phyloP scores from a whole-genome alignment of 768 basidiomycete species.

The Collybia sp. region DNA sequence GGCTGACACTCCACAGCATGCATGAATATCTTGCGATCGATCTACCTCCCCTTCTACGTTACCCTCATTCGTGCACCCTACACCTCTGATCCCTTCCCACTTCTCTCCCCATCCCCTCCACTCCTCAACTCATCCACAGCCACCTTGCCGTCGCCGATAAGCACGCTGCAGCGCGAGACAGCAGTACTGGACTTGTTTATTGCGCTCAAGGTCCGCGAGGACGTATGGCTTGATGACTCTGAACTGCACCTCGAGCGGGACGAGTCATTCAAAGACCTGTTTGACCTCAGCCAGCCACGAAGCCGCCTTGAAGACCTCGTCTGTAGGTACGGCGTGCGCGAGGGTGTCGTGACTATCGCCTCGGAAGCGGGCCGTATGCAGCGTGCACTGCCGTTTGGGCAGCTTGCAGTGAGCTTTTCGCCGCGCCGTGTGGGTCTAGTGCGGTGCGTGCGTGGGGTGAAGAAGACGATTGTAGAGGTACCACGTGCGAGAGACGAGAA shows the following conservation, averaged over 20 bases:
- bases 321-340: conserved; percentile 31
- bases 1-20: conserved; percentile 38
- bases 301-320: conserved; percentile 76
- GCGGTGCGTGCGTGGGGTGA: conserved; percentile 19
- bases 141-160: conserved; percentile 22
- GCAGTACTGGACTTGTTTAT: conserved; percentile 74
- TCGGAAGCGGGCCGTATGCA: background rate
- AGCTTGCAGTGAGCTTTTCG: conserved; percentile 35
- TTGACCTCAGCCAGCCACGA: conserved; percentile 72
- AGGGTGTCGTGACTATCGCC: conserved; percentile 33
- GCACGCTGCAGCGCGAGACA: conserved; percentile 67
- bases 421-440: conserved; percentile 37
- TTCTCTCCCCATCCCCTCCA: conserved; percentile 21
- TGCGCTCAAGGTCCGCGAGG: conserved; percentile 73
- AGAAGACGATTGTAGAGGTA: conserved; percentile 53
- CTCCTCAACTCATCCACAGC: conserved; percentile 12
- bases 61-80: conserved; percentile 63
- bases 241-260: conserved; percentile 72
- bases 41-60: conserved; percentile 65
- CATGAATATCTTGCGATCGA: conserved; percentile 78
- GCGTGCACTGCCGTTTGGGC: conserved; percentile 30
- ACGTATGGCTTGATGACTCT: conserved; percentile 70
- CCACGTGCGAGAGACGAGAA: conserved; percentile 45
- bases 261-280: conserved; percentile 75
- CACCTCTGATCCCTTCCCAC: conserved; percentile 76